Percentiles rank a stretch among this genome's conserved stretches.
phyloP scores from a whole-genome alignment of 306 rosid species.

The Sicyos edulis region DNA sequence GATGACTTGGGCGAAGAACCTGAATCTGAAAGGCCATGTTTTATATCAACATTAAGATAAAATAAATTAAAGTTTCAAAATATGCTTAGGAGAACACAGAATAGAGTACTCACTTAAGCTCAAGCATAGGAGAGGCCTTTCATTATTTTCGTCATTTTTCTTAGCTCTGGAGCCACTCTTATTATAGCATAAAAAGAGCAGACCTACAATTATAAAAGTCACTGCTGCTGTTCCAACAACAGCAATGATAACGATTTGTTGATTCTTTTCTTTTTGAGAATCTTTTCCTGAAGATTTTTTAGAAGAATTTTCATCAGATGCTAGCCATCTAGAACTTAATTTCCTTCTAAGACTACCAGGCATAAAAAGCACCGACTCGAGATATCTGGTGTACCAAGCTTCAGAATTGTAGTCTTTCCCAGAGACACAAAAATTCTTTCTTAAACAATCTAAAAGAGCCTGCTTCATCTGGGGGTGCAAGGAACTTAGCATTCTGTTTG shows the following conservation, averaged over 20 bases:
- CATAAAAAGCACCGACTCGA: slow-evolving; percentile 27
- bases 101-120: slow-evolving; percentile 56
- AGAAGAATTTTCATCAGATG: no score
- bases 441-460: slow-evolving; percentile 54
- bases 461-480: slow-evolving; percentile 49
- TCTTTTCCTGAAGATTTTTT: slow-evolving; percentile 21
- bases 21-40: slow-evolving; percentile 36
- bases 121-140: slow-evolving; percentile 81
- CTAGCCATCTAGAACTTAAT: slow-evolving; percentile 37
- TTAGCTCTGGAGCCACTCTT: slow-evolving; percentile 30
- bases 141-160: slow-evolving; percentile 71
- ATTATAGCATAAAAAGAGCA: slow-evolving; percentile 48
- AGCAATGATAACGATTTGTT: slow-evolving; percentile 34
- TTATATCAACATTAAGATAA: neutral
- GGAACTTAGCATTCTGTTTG: slow-evolving; percentile 35
- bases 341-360: slow-evolving; percentile 49
- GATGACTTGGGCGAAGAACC: slow-evolving; percentile 42
- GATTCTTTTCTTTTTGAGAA: slow-evolving; percentile 24
- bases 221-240: slow-evolving; percentile 49
- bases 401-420: slow-evolving; percentile 48
- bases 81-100: slow-evolving; percentile 23
- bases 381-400: slow-evolving; percentile 34
- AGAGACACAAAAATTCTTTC: slow-evolving; percentile 37
- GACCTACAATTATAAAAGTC: slow-evolving; percentile 47
- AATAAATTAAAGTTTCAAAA: neutral